Evolutionary conservation across 1,284 basidiomycete genomes (phyloP).

Genomic region (Ganoderma lingzhi): DNA sequence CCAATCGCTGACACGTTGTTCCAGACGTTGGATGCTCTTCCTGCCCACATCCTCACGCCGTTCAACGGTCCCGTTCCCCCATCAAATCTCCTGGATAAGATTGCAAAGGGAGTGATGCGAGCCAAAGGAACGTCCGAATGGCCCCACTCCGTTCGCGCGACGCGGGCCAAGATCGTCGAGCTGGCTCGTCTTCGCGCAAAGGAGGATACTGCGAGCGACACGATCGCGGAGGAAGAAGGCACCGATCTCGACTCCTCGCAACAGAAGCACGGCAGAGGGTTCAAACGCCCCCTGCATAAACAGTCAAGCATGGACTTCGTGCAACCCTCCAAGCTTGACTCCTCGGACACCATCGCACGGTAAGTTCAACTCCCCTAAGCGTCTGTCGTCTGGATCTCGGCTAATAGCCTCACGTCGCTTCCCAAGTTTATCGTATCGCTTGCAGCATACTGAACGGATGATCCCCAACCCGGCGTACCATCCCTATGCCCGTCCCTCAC

Average conservation of each 20-base stretch:
- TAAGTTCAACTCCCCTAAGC: constrained; percentile 44
- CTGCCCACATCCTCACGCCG: constrained; percentile 81
- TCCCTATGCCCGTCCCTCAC: constrained; percentile 60
- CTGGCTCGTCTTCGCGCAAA: constrained; percentile 69
- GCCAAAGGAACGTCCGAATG: constrained; percentile 79
- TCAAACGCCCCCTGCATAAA: constrained; percentile 69
- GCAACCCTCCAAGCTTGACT: constrained; percentile 51
- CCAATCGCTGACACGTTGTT: constrained; percentile 15
- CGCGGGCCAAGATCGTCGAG: constrained; percentile 81
- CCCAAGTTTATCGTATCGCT: constrained; percentile 68
- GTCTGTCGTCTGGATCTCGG: constrained; percentile 26
- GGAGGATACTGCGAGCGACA: constrained; percentile 52
- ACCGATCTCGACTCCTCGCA: constrained; percentile 49
- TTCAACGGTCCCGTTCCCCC: constrained; percentile 83
- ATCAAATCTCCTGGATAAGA: constrained; percentile 83
- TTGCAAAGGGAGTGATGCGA: constrained; percentile 73
- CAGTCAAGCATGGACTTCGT: constrained; percentile 89
- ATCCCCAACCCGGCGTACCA: constrained; percentile 55
- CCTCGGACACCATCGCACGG: constrained; percentile 66
- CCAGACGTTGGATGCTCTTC: constrained; percentile 82
- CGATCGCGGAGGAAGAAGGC: constrained; percentile 47
- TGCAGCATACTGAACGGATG: constrained; percentile 69
- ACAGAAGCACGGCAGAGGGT: constrained; percentile 51
- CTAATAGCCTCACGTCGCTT: constrained; percentile 22
- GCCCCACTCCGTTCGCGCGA: constrained; percentile 82